A percentile compares a stretch with the other conserved stretches of the same genome.
phyloP scores from a whole-genome alignment of 257 asterid species.

The Forsythia viridissima region DNA sequence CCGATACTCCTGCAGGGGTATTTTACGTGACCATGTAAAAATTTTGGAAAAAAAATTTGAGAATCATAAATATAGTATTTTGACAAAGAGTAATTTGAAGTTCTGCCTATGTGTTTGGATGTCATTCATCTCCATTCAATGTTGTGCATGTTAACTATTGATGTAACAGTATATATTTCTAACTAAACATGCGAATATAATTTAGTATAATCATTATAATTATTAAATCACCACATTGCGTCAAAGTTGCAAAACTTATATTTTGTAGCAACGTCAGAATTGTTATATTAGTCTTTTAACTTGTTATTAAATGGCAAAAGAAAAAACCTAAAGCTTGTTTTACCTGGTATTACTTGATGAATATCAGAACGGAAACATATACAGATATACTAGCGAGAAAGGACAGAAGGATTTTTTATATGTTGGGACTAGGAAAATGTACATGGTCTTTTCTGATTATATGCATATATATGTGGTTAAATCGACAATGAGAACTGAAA shows the following conservation, averaged over 20 bases:
- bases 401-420: background rate
- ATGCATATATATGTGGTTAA: no score
- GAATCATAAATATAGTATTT: background rate
- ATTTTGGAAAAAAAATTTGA: background rate
- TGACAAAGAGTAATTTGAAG: background rate
- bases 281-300: slow-evolving; percentile 3
- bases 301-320: slow-evolving; percentile 1
- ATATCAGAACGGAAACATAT: slow-evolving; percentile 9
- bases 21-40: background rate
- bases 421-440: background rate
- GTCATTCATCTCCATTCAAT: background rate
- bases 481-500: background rate
- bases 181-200: background rate
- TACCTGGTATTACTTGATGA: background rate
- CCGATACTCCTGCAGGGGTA: slow-evolving; percentile 8
- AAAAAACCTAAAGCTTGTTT: slow-evolving; percentile 5
- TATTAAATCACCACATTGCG: background rate
- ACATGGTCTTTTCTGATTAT: background rate
- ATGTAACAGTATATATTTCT: background rate
- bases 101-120: background rate
- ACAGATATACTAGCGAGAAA: background rate
- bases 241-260: background rate
- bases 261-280: slow-evolving; percentile 13
- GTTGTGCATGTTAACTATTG: background rate
- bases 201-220: background rate